Percentiles rank a stretch among this genome's conserved stretches.
These are phyloP conservation scores for Zanthoxylum bungeanum DNA, from an alignment of 345 rosid species.

Conservation along the genomic window DNA sequence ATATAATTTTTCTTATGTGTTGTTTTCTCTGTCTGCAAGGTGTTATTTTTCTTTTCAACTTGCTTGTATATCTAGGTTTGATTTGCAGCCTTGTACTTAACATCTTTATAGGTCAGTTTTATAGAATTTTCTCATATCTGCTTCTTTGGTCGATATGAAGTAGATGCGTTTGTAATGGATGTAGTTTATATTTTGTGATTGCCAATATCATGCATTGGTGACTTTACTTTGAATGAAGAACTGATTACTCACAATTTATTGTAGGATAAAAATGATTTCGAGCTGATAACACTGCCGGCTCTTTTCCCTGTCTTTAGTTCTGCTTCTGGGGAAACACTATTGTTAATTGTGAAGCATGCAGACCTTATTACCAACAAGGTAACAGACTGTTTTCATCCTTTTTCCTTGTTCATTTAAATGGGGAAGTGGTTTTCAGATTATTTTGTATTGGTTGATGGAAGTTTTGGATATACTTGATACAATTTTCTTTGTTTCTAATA, in stretches of 20 bases:
- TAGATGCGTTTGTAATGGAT: neutral
- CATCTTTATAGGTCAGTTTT: neutral
- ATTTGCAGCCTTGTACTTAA: neutral
- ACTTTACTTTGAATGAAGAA: constrained; percentile 4
- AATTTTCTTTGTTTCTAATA: neutral
- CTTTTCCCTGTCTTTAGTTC: constrained; percentile 86
- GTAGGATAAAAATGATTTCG: constrained; percentile 91
- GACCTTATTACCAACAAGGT: constrained; percentile 91
- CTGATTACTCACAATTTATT: constrained; percentile 22
- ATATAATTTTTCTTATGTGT: neutral
- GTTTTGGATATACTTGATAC: neutral
- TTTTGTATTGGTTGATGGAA: neutral
- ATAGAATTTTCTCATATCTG: neutral
- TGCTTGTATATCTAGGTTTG: neutral
- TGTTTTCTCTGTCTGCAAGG: neutral
- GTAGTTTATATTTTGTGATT: neutral
- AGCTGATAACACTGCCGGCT: constrained; percentile 87
- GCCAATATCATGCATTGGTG: neutral
- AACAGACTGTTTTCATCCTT: constrained; percentile 13
- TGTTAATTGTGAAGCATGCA: constrained; percentile 87
- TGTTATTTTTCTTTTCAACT: neutral
- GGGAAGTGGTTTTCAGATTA: neutral
- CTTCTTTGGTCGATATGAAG: neutral
- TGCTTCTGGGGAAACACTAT: constrained; percentile 88
- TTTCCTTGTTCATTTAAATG: neutral